Base-by-base conservation (phyloP, 257 asterid species). In the Vinca minor region DNA sequence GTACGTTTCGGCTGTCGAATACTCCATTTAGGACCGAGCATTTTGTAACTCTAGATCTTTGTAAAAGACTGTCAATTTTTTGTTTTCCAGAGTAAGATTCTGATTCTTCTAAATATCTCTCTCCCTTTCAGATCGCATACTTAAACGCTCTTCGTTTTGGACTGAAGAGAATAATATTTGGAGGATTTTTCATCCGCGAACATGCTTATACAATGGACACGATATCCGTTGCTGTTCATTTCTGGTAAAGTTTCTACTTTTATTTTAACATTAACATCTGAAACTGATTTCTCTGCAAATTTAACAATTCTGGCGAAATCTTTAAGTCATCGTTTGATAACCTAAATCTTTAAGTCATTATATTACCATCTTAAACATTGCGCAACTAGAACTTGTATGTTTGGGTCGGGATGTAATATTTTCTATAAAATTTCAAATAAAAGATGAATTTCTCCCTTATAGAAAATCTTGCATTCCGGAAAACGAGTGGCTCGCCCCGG, bases 171-270 rank as follows among this genome's bases (percentile, higher is more conserved):
- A 93, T 93, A 62, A 73, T 93, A 70, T 93, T 93, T 6, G 97
- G 97, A 68, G 98, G 98, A 7, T 89, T 85, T 80, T 93, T 93
- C 78, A 89, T 89, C 31, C 84, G 96, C 2, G 94, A 84, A 17
- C 98, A 93, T 73, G 89, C 82, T 4, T 87, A 93, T 47, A 93
- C 97, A 29, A 93, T 93, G 97, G 98, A 93, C 82, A 93, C 98
- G 20, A 83, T 89, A 26, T 89, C 98, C 4, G 96, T 84, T 23
- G 98, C 88, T 59, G 98, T 92, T 66, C 32, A 92, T 72, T 92
- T 79, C 89, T 92, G 98, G 98, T 92, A 84, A 45, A 41, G 20
- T 56, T 69, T 28, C 39, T 31, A 49, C 69, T 13, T 35, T 45
- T 9, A 17, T 18, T n/a, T 31, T 53, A 46, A 1, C 23, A 35